Evolutionary conservation across 1,284 basidiomycete genomes (phyloP), one percentile per base, ranked within the genome.

Genomic region (Sporisorium reilianum): DNA sequence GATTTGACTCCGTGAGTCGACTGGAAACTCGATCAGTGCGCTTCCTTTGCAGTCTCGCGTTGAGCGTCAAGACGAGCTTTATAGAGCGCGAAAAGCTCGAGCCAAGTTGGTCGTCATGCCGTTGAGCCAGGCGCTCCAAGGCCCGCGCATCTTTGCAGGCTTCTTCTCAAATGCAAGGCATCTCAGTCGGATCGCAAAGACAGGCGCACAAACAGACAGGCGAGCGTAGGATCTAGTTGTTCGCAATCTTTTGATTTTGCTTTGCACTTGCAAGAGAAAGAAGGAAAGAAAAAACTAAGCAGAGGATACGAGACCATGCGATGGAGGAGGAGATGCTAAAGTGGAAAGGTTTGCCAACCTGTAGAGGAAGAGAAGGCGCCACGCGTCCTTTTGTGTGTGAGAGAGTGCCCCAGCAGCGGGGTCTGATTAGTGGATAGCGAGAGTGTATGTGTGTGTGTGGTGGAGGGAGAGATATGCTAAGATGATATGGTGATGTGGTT

Each of bases 221-320:
- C 18, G 20, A 28, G 30, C 41, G 4, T 10, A 36, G 5, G 32
- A 5, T 20, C 23, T 48, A 45, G 59, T 68, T 62, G 65, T 63
- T 68, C 59, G 65, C 65, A 62, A 56, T 56, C 61, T 58, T 54
- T 53, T 55, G 61, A 41, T 58, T 61, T 68, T 68, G 59, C 60
- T 68, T 68, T 68, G 65, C 60, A 63, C 46, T 68, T 68, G 65
- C 60, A 68, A 68, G 65, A 50, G 20, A 28, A 25, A 45, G 53
- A 55, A 34, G 32, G 41, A 42, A 22, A 44, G 30, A n/a, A 51
- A 46, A 65, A 26, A 51, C 59, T 68, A 68, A 63, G 60, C 50
- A 58, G 45, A 54, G 57, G 41, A n/a, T n/a, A 30, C 16, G 25
- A 40, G 40, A 45, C 46, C 42, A 59, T 67, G 64, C 64, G 52